Conservation (phyloP, 1,284 basidiomycete species). For the Paramarasmius palmivorus region DNA sequence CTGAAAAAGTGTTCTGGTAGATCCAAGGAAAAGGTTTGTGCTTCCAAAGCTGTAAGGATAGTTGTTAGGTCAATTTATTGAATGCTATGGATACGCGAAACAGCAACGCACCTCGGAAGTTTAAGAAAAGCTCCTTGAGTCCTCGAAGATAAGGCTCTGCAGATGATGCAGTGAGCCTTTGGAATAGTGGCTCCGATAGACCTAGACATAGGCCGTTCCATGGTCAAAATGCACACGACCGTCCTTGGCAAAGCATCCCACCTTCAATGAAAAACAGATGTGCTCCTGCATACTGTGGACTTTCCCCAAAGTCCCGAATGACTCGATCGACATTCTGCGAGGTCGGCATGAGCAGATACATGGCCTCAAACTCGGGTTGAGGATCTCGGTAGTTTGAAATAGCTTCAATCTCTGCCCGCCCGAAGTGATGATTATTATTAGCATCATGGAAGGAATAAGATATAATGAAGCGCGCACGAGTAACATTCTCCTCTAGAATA, state of each 20-base stretch:
- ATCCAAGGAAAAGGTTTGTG: conserved; percentile 80
- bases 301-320: conserved; percentile 77
- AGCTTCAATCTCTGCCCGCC: conserved; percentile 68
- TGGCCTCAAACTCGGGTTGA: conserved; percentile 81
- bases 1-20: conserved; percentile 82
- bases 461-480: conserved; percentile 59
- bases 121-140: conserved; percentile 84
- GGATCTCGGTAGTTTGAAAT: conserved; percentile 75
- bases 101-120: conserved; percentile 81
- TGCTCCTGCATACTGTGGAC: conserved; percentile 81
- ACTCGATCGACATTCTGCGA: conserved; percentile 92
- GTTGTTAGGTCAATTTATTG: conserved; percentile 1
- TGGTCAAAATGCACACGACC: conserved; percentile 1
- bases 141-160: conserved; percentile 72
- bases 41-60: conserved; percentile 68
- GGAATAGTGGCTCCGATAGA: conserved; percentile 73
- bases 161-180: conserved; percentile 68
- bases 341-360: conserved; percentile 95
- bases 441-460: neutral
- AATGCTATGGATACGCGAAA: conserved; percentile 1
- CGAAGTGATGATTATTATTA: neutral
- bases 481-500: conserved; percentile 92
- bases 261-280: conserved; percentile 97
- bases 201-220: conserved; percentile 38
- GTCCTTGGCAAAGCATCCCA: conserved; percentile 34